These are phyloP conservation scores for Aphanomyces astaci DNA, from an alignment of 352 stramenopile species.

Conservation along the genomic window DNA sequence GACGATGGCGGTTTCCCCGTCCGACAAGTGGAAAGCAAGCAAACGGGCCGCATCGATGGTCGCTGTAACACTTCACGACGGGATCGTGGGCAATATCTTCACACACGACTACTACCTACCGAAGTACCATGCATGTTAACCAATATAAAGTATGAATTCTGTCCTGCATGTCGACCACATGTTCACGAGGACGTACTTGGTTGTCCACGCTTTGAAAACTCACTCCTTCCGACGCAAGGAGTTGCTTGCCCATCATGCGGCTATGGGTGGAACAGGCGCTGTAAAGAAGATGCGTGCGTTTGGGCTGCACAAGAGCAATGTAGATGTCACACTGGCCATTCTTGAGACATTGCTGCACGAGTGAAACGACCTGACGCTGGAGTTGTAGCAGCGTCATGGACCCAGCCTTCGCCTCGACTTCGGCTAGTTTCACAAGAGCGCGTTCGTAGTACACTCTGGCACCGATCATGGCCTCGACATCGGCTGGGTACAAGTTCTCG, in stretches of 20 bases:
- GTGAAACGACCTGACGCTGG: slow-evolving; percentile 49
- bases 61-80: slow-evolving; percentile 4
- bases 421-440: slow-evolving; percentile 32
- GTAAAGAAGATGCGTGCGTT: slow-evolving; percentile 45
- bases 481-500: slow-evolving; percentile 39
- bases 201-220: slow-evolving; percentile 12
- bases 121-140: too few relatives aligned
- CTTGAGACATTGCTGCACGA: slow-evolving; percentile 44
- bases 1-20: not conserved
- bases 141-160: too few relatives aligned
- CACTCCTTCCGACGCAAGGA: slow-evolving; percentile 20
- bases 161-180: too few relatives aligned
- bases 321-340: slow-evolving; percentile 59
- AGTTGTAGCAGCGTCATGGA: slow-evolving; percentile 47
- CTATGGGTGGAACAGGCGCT: slow-evolving; percentile 44
- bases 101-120: slow-evolving; percentile 13
- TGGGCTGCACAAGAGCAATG: slow-evolving; percentile 46
- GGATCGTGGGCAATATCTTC: slow-evolving; percentile 12
- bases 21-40: slow-evolving; percentile 4
- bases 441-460: slow-evolving; percentile 47
- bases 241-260: slow-evolving; percentile 33
- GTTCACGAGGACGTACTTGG: slow-evolving; percentile 13
- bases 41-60: slow-evolving; percentile 7
- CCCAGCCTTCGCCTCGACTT: slow-evolving; percentile 22
- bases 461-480: slow-evolving; percentile 43